Evolutionary conservation across 441 rosid genomes (phyloP), one percentile per base, ranked within the genome.

Genomic region (Erodium moschatum): DNA sequence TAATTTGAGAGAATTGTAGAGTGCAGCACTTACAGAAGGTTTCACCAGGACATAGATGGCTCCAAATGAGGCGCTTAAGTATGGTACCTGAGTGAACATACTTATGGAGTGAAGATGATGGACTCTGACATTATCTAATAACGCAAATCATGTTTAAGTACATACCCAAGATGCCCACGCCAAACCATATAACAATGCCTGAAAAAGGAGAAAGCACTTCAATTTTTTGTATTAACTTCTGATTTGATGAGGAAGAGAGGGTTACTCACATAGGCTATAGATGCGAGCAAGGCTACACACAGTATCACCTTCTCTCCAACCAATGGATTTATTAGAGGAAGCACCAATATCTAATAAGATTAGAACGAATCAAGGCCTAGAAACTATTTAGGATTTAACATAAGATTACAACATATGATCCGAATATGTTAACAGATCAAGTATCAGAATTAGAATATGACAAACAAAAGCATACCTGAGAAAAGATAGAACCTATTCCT

Each of bases 61-160:
- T 67, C 85, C 87, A 67, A 83, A 85, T 46, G 89, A 76, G 38
- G 89, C 87, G 72, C 85, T 72, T 60, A 85, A 27, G 64, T 58
- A 58, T 0, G 63, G 63, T 58, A 58, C 63, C 63, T 56, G 62
- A 24, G 27, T 24, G 27, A 24, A 24, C 27, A 24, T 24, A 24
- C 27, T 24, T 24, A 24, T 24, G 27, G 27, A 24, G 27, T 24
- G 27, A 24, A 24, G 27, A 24, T 24, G 27, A 0, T 24, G 27
- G 27, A 24, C 27, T 24, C 27, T 24, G 6, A 3, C 38, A 33
- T 33, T 33, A 50, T 12, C 16, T 13, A 50, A 16, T 16, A 3
- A 15, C 7, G 2, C 2, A 0, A 52, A 58, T 9, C 63, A 27
- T 3, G 0, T 40, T 18, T 19, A 56, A 56, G 10, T 7, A 8